Percentiles rank a stretch among this genome's conserved stretches.
Evolutionary conservation across 2,329 filamentous ascomycete genomes (phyloP).

Genomic region (Aspergillus quadrilineatus): DNA sequence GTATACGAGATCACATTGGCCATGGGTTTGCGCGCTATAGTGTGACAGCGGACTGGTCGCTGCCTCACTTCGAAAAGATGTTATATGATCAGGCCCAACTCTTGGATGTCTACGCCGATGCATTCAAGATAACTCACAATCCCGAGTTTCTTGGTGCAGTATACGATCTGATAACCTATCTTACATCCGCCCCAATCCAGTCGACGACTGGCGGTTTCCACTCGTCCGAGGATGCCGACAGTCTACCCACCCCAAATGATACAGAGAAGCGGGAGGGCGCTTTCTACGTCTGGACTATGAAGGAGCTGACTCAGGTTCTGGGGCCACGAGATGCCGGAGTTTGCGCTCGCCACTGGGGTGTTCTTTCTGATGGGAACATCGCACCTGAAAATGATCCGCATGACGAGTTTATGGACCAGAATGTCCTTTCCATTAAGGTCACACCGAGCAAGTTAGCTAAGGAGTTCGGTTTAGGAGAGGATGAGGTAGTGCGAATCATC

Average conservation of each 20-base stretch:
- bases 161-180: constrained; percentile 81
- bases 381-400: constrained; percentile 78
- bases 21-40: constrained; percentile 82
- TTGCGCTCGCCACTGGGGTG: constrained; percentile 79
- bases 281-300: constrained; percentile 89
- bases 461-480: constrained; percentile 70
- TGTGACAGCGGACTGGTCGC: constrained; percentile 85
- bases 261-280: constrained; percentile 84
- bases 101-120: constrained; percentile 79
- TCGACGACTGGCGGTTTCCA: constrained; percentile 72
- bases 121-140: constrained; percentile 68
- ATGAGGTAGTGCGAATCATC: constrained; percentile 68
- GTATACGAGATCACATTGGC: constrained; percentile 72
- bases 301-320: constrained; percentile 78
- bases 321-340: constrained; percentile 68
- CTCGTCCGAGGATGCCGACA: constrained; percentile 89
- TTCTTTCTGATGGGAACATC: constrained; percentile 82
- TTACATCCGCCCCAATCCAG: constrained; percentile 69
- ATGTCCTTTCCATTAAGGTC: constrained; percentile 73
- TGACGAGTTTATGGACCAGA: constrained; percentile 93
- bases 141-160: constrained; percentile 75
- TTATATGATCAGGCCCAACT: constrained; percentile 89
- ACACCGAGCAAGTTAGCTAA: constrained; percentile 68
- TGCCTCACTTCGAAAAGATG: constrained; percentile 98
- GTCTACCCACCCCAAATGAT: constrained; percentile 70